These are phyloP conservation scores for Hymenoscyphus fraxineus DNA, from an alignment of 2,329 filamentous ascomycete genomes.

Conservation along the genomic window DNA sequence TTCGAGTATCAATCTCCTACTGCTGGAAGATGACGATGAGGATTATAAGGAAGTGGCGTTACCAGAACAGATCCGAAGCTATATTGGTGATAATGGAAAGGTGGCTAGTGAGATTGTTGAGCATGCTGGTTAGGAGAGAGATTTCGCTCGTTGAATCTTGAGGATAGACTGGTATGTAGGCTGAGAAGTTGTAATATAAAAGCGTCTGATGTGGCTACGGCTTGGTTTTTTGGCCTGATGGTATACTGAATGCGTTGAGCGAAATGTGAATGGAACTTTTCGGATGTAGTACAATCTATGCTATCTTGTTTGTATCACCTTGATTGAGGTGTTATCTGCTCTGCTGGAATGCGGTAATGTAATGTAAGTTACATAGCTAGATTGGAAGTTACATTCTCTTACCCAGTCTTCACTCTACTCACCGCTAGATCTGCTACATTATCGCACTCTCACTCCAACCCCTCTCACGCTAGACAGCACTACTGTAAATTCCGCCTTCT, in stretches of 20 bases:
- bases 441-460: too few species aligned
- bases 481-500: too few species aligned
- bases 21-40: slow-evolving; percentile 65
- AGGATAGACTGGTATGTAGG: background rate
- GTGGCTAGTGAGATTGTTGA: slow-evolving; percentile 93
- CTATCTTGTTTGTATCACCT: background rate
- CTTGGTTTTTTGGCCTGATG: background rate
- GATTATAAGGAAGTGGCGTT: slow-evolving; percentile 86
- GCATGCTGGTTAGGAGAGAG: slow-evolving; percentile 67
- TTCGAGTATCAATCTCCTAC: slow-evolving; percentile 79
- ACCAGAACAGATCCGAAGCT: slow-evolving; percentile 83
- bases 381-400: too few species aligned
- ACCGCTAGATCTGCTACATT: too few species aligned
- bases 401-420: too few species aligned
- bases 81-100: slow-evolving; percentile 68
- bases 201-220: background rate
- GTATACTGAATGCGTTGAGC: background rate
- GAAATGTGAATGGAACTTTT: background rate
- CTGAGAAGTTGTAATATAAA: slow-evolving; percentile 1
- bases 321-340: too few species aligned
- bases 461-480: too few species aligned
- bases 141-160: background rate
- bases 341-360: too few species aligned
- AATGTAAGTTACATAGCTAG: too few species aligned
- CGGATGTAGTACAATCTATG: background rate